Percentiles rank a stretch among this genome's conserved stretches.
Evolutionary conservation across 1,284 basidiomycete species (phyloP).

Genomic region (Leccinum laetum): DNA sequence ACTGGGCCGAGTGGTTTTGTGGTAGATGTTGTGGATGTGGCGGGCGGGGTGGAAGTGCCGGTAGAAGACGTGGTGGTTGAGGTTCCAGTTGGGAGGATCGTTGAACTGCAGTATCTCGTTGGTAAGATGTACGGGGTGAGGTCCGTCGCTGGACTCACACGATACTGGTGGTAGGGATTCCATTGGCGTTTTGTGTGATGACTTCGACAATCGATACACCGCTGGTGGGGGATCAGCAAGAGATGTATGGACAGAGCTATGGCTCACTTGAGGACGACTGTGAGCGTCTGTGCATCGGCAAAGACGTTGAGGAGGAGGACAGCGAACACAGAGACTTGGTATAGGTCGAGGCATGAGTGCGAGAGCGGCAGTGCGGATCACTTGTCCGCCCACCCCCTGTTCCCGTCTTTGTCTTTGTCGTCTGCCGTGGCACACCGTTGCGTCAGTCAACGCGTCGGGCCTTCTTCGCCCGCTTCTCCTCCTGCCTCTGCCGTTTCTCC

Average conservation of each 20-base stretch:
- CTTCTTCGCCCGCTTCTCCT: no score
- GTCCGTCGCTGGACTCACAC: slow-evolving; percentile 38
- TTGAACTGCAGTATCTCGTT: slow-evolving; percentile 21
- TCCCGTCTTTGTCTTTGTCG: no score
- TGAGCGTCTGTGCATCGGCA: slow-evolving; percentile 47
- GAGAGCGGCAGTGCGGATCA: no score
- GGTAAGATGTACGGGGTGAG: slow-evolving; percentile 1
- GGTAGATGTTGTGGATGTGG: slow-evolving; percentile 27
- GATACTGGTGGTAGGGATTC: slow-evolving; percentile 42
- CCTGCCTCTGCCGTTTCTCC: no score
- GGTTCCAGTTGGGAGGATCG: slow-evolving; percentile 22
- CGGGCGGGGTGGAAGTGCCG: slow-evolving; percentile 22
- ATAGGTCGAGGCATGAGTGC: slow-evolving; percentile 7
- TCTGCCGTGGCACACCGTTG: no score
- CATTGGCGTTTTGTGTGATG: slow-evolving; percentile 43
- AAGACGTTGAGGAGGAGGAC: slow-evolving; percentile 30
- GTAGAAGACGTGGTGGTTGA: slow-evolving; percentile 24
- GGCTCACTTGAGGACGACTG: slow-evolving; percentile 45
- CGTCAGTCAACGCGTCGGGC: no score
- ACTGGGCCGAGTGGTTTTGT: slow-evolving; percentile 50
- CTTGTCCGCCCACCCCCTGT: no score
- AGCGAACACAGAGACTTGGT: slow-evolving; percentile 13
- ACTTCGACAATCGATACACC: slow-evolving; percentile 58
- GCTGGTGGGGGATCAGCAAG: slow-evolving; percentile 34
- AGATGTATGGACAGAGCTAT: neutral